Base-by-base conservation (phyloP, 306 rosid genomes). In the Dryas octopetala region DNA sequence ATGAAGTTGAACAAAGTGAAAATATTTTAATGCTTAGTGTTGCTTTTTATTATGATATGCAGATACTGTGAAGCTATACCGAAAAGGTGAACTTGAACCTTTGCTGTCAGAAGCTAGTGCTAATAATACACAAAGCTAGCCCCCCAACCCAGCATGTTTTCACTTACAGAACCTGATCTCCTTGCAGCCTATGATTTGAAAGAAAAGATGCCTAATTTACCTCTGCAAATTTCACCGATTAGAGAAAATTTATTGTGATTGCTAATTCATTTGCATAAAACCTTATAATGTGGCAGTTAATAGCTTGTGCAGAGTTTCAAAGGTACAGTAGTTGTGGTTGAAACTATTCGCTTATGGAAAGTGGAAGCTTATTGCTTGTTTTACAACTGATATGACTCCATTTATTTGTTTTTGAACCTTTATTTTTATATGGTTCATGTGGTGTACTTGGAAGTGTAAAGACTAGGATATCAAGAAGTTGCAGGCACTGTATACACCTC, bases 21-120 rank as follows among this genome's bases (percentile, higher is more conserved):
- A 15, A n/a, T 6, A 2, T 8, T 48, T 66, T 48, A 17, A 54
- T 74, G 43, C 41, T 8, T 68, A 2, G 0, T 54, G 60, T 48
- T 74, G 65, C 69, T 74, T 23, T 59, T 75, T 73, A 28, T 58
- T 68, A 55, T 60, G 69, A 14, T 3, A 43, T 84, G 93, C 93
- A 95, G 99, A 95, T 41, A 90, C 99, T 13, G 80, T 95, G 89
- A 92, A 86, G 88, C 77, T 95, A 68, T 67, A 95, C 88, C 90
- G 88, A 73, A 88, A 88, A 65, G 97, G 97, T 71, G 97, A 92
- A 57, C 99, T 95, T 45, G 97, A 92, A 81, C 75, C 92, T 58
- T 64, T 95, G 85, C 85, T 95, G 49, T 76, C 87, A 12, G 96
- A 95, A 79, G 96, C 97, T 26, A 85, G n/a, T 13, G 85, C 89